Base-by-base conservation (phyloP, 1,284 basidiomycete species). In the Fomes fomentarius region DNA sequence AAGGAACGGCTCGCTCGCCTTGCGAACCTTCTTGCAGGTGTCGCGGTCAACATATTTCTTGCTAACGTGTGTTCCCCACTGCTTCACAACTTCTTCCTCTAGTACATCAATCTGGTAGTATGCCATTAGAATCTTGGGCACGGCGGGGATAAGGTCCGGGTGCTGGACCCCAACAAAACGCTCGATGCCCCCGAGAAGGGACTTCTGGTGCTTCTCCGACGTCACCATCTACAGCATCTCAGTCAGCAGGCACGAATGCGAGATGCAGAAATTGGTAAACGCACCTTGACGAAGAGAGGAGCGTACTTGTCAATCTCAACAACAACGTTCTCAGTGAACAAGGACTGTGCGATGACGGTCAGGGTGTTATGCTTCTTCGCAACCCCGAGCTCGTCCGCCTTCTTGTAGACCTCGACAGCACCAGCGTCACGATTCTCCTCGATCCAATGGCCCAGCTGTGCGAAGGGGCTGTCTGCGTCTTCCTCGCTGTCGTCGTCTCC, bases 21-120 rank as follows among this genome's bases (percentile, higher is more conserved):
- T 95, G 63, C 96, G 83, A 52, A 99, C 95, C 74, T 87, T 95
- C 84, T 98, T 99, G 72, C 90, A 93, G 38, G 83, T 90, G 25
- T 98, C 95, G 76, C 93, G 95, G 75, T 96, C 93, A 53, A 96
- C 94, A 70, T 97, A 98, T 80, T 99, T 98, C 81, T 94, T 97
- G 75, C 90, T 93, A 65, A 97, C 94, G 68, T 98, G 96, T 6
- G 93, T 98, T 28, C 95, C 96, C 96, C 96, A 99, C 63, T 95
- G 87, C 46, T 82, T 85, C 59, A 95, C 80, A 15, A 97, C 81
- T 26, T 94, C 94, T 72, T 99, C 96, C 17, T 98, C 95, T 42
- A 99, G 76, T 19, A 98, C 79, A 65, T 99, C 96, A 44, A 81
- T 83, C 74, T 99, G 96, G 74, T 98, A 99, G 63, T 97, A 83